Evolutionary conservation across 805 yeast species (phyloP), one percentile per base, ranked within the genome.

Genomic region (Candida tammaniensis): DNA sequence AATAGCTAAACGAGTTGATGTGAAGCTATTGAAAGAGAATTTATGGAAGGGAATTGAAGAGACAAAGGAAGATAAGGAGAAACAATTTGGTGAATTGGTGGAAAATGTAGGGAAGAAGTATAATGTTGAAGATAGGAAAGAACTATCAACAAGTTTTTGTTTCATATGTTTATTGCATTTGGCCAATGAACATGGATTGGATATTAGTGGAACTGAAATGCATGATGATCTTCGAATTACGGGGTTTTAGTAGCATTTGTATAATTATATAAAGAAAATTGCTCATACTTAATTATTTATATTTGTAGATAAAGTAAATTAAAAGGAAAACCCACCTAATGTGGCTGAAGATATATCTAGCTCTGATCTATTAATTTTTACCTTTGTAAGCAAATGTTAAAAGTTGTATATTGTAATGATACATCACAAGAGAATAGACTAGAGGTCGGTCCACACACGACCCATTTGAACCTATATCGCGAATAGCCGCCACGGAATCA

Each of bases 101-200:
- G 54, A 52, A 13, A 44, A 54, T 22, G 59, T 67, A 5, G 59
- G 66, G 11, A 44, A 44, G 26, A 47, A 59, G 53, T 67, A 67
- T 41, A 49, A 52, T 12, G 38, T 54, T 1, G 72, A 66, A 27
- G 66, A 66, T 36, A 53, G 60, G 28, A 65, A 62, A 40, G 73
- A 67, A 30, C 44, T 67, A 18, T 64, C 70, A 10, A 67, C 73
- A 17, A 65, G 72, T 57, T 67, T 66, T 44, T 66, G 70, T 41
- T 67, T 67, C 43, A 67, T 67, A 30, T 67, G 73, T 36, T 50
- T 67, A 9, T 45, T 67, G 19, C 73, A 67, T 44, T 57, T 67
- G 44, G 73, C 72, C 16, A 67, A 67, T 39, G 73, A 67, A 42
- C 72, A 67, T 33, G 66, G 69, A 5, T 49, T 66, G 13, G 40